Conservation (phyloP, 1,284 basidiomycete genomes). For the Trichosporon faecale region DNA sequence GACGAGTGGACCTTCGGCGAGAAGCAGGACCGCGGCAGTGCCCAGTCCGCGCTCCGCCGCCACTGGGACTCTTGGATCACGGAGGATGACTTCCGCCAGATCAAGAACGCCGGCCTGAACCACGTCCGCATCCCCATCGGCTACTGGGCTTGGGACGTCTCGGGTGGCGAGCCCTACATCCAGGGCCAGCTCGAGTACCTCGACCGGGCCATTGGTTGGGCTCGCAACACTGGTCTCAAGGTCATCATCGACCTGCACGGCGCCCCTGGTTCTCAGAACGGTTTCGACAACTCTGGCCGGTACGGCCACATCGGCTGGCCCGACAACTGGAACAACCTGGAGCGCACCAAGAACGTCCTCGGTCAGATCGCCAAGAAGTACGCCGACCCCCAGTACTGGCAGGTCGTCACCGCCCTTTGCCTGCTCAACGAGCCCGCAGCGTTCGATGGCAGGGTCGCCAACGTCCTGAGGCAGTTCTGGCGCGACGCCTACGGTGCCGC, state of each 20-base stretch:
- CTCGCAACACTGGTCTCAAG: conserved; percentile 69
- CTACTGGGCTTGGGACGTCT: conserved; percentile 82
- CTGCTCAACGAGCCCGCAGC: conserved; percentile 71
- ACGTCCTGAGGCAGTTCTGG: conserved; percentile 70
- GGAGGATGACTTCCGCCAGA: conserved; percentile 76
- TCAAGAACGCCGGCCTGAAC: conserved; percentile 64
- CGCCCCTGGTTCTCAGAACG: conserved; percentile 75
- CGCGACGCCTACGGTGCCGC: conserved; percentile 60
- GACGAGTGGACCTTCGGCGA: conserved; percentile 77
- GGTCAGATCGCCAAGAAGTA: conserved; percentile 20
- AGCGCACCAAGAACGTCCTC: conserved; percentile 54
- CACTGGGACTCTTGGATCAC: conserved; percentile 60
- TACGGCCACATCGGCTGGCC: conserved; percentile 8
- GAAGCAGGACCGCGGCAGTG: conserved; percentile 45
- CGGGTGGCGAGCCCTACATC: conserved; percentile 70
- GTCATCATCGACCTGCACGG: conserved; percentile 68
- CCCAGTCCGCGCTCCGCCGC: conserved; percentile 33
- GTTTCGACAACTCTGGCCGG: conserved; percentile 79
- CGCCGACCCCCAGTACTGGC: conserved; percentile 49
- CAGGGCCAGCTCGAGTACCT: conserved; percentile 53
- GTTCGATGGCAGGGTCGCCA: conserved; percentile 56
- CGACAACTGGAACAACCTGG: conserved; percentile 7
- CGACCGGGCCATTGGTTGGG: conserved; percentile 70
- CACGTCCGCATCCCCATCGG: conserved; percentile 77
- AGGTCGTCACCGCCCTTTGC: conserved; percentile 60